These are phyloP conservation scores for Cytospora chrysosperma DNA, from an alignment of 2,329 filamentous ascomycete species.

Conservation along the genomic window DNA sequence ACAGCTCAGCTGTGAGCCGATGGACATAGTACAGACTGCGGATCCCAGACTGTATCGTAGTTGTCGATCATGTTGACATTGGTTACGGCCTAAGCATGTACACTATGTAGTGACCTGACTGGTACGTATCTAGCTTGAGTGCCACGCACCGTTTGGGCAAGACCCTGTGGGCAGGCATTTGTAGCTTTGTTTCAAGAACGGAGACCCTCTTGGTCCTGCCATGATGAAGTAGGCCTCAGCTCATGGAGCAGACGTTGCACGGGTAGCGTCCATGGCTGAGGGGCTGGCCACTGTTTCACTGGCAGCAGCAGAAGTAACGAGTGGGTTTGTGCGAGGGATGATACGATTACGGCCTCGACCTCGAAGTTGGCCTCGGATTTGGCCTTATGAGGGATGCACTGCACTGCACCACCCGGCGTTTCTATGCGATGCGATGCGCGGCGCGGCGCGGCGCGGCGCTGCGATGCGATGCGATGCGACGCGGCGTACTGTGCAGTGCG, in stretches of 20 bases:
- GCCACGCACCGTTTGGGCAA: background rate
- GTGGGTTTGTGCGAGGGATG: background rate
- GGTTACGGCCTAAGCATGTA: no score
- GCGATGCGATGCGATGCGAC: no score
- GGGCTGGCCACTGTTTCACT: constrained; percentile 6
- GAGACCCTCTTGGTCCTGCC: constrained; percentile 1
- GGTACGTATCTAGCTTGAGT: background rate
- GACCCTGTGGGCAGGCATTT: background rate
- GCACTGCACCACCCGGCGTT: no score
- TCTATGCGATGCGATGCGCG: no score
- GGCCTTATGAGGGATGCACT: background rate
- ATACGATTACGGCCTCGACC: background rate
- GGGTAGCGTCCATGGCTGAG: constrained; percentile 6
- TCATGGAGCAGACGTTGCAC: constrained; percentile 4
- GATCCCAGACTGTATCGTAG: background rate
- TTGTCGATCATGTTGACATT: background rate
- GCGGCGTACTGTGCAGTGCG: background rate
- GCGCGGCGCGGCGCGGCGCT: background rate
- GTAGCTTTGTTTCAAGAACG: background rate
- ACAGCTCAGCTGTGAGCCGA: background rate
- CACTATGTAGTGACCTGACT: background rate
- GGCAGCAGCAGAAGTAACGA: constrained; percentile 1
- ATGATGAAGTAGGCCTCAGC: background rate
- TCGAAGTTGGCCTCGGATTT: background rate
- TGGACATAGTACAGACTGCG: no score